phyloP scores from a whole-genome alignment of 2,329 filamentous ascomycete species.

The Stemphylium beticola region DNA sequence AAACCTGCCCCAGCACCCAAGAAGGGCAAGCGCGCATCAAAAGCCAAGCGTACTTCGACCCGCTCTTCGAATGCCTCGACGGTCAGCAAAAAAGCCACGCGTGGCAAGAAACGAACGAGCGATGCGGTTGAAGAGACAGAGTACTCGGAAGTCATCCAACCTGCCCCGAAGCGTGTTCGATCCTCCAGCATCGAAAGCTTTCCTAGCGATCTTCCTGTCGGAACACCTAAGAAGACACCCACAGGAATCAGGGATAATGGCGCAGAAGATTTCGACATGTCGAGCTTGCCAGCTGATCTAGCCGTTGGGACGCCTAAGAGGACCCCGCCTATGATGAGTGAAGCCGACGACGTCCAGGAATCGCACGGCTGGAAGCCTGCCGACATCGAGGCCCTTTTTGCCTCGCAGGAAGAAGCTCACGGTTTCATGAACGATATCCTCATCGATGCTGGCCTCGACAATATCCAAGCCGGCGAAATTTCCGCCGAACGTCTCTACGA shows the following conservation, averaged over 20 bases:
- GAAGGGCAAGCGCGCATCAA: constrained; percentile 37
- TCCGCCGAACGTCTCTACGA: constrained; percentile 53
- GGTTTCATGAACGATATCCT: constrained; percentile 36
- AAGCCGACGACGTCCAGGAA: constrained; percentile 17
- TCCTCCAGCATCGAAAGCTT: constrained; percentile 32
- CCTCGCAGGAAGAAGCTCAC: constrained; percentile 31
- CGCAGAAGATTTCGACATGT: constrained; percentile 20
- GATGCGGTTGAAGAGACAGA: constrained; percentile 19
- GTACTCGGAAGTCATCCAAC: neutral
- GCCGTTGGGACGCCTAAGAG: constrained; percentile 48
- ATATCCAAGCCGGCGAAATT: constrained; percentile 26
- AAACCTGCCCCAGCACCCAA: constrained; percentile 28
- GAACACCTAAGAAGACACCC: constrained; percentile 31
- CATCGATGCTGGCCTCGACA: constrained; percentile 41
- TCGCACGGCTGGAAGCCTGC: constrained; percentile 69
- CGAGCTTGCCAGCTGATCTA: constrained; percentile 23
- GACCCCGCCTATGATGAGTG: constrained; percentile 24
- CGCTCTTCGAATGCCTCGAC: constrained; percentile 23
- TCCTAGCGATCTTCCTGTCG: constrained; percentile 24
- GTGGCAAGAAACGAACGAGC: constrained; percentile 27
- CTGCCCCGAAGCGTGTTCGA: constrained; percentile 23
- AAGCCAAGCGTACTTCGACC: constrained; percentile 35
- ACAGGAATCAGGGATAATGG: constrained; percentile 15
- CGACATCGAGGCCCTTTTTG: constrained; percentile 76
- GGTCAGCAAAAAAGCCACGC: constrained; percentile 22